These are phyloP conservation scores for Boletus reticuloceps DNA, from an alignment of 768 basidiomycete genomes.

Conservation along the genomic window DNA sequence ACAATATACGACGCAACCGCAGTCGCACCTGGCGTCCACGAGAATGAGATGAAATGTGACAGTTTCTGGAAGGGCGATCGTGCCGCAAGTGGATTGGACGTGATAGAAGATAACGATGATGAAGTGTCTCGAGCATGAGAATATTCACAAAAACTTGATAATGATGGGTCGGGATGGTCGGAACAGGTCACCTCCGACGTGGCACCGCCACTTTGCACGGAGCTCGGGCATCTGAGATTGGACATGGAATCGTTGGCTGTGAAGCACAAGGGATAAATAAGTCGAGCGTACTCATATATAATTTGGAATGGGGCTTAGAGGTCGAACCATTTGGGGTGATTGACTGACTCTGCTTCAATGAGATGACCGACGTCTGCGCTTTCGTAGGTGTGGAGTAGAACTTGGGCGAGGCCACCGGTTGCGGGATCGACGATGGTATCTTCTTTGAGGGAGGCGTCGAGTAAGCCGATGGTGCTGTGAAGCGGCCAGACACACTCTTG, in stretches of 20 bases:
- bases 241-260: conserved; percentile 30
- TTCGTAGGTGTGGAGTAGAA: conserved; percentile 24
- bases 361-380: conserved; percentile 38
- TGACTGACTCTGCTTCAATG: conserved; percentile 23
- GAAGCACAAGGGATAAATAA: conserved; percentile 41
- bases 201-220: conserved; percentile 24
- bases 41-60: conserved; percentile 57
- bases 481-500: conserved; percentile 28
- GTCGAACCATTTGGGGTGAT: conserved; percentile 57
- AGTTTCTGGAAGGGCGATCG: conserved; percentile 59
- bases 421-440: conserved; percentile 62
- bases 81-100: conserved; percentile 51
- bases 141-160: conserved; percentile 25
- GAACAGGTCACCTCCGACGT: conserved; percentile 31
- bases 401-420: conserved; percentile 46
- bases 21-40: conserved; percentile 47
- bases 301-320: conserved; percentile 48
- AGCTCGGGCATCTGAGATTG: conserved; percentile 40
- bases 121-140: conserved; percentile 28
- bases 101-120: conserved; percentile 47
- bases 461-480: conserved; percentile 19
- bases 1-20: conserved; percentile 24
- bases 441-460: conserved; percentile 53
- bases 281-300: conserved; percentile 58
- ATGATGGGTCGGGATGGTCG: conserved; percentile 14